These are phyloP conservation scores for Kickxella alabastrina DNA, from an alignment of 192 early-diverging fungal species.

Conservation along the genomic window DNA sequence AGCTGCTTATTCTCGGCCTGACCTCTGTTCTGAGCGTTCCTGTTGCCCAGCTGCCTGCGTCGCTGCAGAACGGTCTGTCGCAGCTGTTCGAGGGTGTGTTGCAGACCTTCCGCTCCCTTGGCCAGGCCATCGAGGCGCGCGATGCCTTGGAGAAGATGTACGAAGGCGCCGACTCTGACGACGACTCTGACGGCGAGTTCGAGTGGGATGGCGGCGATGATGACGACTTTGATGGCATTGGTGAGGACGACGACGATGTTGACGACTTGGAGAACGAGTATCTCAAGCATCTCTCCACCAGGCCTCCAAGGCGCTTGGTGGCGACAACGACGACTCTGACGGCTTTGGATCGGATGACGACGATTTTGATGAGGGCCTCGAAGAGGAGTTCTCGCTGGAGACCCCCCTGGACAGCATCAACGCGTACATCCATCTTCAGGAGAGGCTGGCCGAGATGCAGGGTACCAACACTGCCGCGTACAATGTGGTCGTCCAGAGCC, in stretches of 20 bases:
- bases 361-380: constrained; percentile 60
- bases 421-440: constrained; percentile 67
- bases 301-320: constrained; percentile 48
- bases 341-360: constrained; percentile 30
- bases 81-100: constrained; percentile 72
- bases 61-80: constrained; percentile 69
- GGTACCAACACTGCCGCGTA: constrained; percentile 31
- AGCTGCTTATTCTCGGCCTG: constrained; percentile 80
- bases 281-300: constrained; percentile 57
- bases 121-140: constrained; percentile 50
- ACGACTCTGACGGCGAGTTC: constrained; percentile 21
- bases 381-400: constrained; percentile 75
- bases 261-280: constrained; percentile 63
- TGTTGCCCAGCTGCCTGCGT: constrained; percentile 61
- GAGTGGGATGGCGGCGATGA: constrained; percentile 50
- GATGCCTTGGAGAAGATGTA: constrained; percentile 46
- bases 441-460: constrained; percentile 55
- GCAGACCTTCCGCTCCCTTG: constrained; percentile 71
- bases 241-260: constrained; percentile 62
- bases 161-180: constrained; percentile 34
- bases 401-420: constrained; percentile 75
- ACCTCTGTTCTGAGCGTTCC: constrained; percentile 72
- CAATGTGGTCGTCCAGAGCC: constrained; percentile 23
- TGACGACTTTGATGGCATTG: constrained; percentile 55
- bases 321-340: constrained; percentile 42